Base-by-base conservation (phyloP, 495 filamentous ascomycete genomes). In the Schizothecium vesticola region DNA sequence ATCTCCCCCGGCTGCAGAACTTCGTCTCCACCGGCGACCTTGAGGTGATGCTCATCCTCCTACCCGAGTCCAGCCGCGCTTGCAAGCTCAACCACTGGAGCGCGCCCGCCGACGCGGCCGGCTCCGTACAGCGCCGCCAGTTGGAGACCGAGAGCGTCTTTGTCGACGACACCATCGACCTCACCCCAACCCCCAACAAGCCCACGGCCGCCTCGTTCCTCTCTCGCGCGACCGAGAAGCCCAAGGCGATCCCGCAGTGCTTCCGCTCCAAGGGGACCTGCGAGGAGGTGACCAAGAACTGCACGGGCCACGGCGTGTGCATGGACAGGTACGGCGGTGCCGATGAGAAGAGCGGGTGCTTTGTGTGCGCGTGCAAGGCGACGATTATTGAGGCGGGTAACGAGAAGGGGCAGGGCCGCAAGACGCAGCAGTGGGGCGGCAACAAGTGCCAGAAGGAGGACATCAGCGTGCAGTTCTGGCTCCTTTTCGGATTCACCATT, bases 401-500 rank as follows among this genome's bases (percentile, higher is more conserved):
- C 16, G 77, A 77, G 21, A 76, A 70, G 22, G 77, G 71, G 28
- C 16, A 60, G 58, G 70, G 62, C n/a, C 59, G 59, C 57, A 72
- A 76, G 66, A 73, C 78, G 36, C 72, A 78, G 51, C 76, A 85
- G 67, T 99, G 92, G 91, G 94, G 89, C 61, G 95, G 95, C 13
- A 79, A 87, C 33, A 90, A 90, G 68, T 99, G 95, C 80, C 90
- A 96, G 79, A 99, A 97, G 86, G 88, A 88, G 74, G 94, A 99
- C 77, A 80, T 98, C 59, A 93, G 91, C 78, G 85, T 88, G 22
- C 88, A 88, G 51, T 98, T 99, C 78, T 96, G 93, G 85, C 78
- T 99, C 55, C 82, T 99, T 72, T 82, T 86, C 6, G 86, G 88
- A 4, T 88, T 95, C 56, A 87, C 84, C 8, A 80, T 96, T 57